Evolutionary conservation across 116 monocot genomes (phyloP), one percentile per base, ranked within the genome.

Genomic region (Trichopus zeylanicus): DNA sequence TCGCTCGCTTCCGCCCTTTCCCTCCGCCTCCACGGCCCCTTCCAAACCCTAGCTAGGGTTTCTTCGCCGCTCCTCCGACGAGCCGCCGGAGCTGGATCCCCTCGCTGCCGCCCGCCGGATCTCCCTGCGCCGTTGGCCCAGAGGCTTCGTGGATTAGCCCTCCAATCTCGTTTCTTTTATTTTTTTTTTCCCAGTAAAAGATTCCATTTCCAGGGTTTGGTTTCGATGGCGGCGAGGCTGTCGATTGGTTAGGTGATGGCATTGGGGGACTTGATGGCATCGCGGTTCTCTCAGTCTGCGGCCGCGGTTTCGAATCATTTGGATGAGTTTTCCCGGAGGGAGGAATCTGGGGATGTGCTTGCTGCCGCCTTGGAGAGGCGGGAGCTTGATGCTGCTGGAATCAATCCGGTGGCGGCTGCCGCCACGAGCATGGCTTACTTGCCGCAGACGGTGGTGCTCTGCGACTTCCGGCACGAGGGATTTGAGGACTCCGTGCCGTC

Each of bases 201-300:
- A 49, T 20, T 20, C 46, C 20, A 15, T 26, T 13, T n/a, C n/a
- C n/a, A n/a, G n/a, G n/a, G 16, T 6, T 30, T 57, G 62, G 49
- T 62, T 51, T n/a, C n/a, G n/a, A 54, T 34, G 56, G 25, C n/a
- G n/a, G n/a, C n/a, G n/a, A n/a, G n/a, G n/a, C n/a, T n/a, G n/a
- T n/a, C n/a, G 4, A 3, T 19, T 16, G 22, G 34, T 48, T 75
- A 37, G 68, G 22, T 49, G 49, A 95, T 95, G 95, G 87, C 95
- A 79, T 86, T 95, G 79, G 94, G 95, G 56, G 84, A 95, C 84
- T 72, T 81, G 69, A 90, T 95, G 95, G 83, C 80, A 26, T 75
- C 90, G 5, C 58, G 90, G 31, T 70, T 83, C 35, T 73, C 86
- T 0, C 75, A 72, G 32, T 73, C 80, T 4, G 78, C n/a, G 29